Evolutionary conservation across 176 grass and related monocot genomes (phyloP), one percentile per base, ranked within the genome.

Genomic region (Lolium multiflorum): DNA sequence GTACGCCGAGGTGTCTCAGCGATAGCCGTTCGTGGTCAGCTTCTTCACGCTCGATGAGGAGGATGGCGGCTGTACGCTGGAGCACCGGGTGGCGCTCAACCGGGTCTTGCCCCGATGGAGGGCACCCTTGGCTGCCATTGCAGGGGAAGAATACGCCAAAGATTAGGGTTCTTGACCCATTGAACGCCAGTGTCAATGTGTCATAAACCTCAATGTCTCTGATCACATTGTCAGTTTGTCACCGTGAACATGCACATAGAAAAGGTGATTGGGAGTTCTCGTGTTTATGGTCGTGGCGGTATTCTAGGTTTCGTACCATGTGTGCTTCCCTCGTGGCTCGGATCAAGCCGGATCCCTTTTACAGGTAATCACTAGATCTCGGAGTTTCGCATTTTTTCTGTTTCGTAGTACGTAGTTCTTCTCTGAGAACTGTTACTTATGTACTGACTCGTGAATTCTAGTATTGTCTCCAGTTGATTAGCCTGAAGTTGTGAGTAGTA

Each of bases 81-180:
- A 80, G 52, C 76, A 86, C 66, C 76, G 12, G 76, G 52, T 73
- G 39, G 65, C 67, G 6, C 66, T 80, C 8, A 15, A 54, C 66
- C 39, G 52, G 52, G 15, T 71, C 37, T 59, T 9, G 11, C 28
- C 46, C 31, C 13, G 50, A 58, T 56, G 63, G 12, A 9, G 59
- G 21, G 8, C n/a, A 58, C 15, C 62, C 62, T 0, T 44, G n/a
- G 16, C 48, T 59, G 20, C 18, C 20, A 3, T 59, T n/a, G 20
- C 57, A 22, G 10, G 57, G 20, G 57, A 20, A 22, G 20, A 59
- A 59, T 21, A 59, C 57, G 9, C 20, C 57, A 21, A 21, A n/a
- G 20, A 22, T 59, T 59, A 22, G 57, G 20, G 20, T 60, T 21
- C 57, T 60, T 60, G 57, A 61, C 59, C 59, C 59, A 11, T 11